Evolutionary conservation across 2,329 filamentous ascomycete species (phyloP), one percentile per base, ranked within the genome.

Genomic region (Amylocarpus encephaloides): DNA sequence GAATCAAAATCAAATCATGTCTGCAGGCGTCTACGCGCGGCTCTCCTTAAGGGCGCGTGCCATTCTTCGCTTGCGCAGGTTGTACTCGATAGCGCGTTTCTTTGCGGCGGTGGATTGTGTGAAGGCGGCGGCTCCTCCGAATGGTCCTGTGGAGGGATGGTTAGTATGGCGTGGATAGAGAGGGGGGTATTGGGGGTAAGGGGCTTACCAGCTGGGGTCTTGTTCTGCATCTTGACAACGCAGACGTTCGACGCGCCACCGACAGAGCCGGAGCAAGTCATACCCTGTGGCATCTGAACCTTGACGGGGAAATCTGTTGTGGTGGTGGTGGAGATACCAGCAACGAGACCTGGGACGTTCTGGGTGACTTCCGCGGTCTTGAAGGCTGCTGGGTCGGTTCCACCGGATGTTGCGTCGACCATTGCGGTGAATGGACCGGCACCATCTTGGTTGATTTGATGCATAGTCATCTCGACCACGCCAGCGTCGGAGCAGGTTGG

Each of bases 371-470:
- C 18, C 13, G 82, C 82, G 3, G 62, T 67, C 67, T 82, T 63
- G 74, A 86, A 86, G 29, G 82, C 82, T 38, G 67, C 61, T 22
- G 74, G 64, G 59, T 84, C 78, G 3, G 75, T 79, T 48, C 82
- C 83, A 33, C 79, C 81, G 2, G 80, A 85, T 22, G 80, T 83
- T 34, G 71, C 68, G 61, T 86, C 82, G 44, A 86, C 71, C 40
- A 72, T 71, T 9, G 82, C 82, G 30, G 71, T 75, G 43, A 86
- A 69, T 1, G 81, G 81, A 2, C 82, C 83, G 0, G 82, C 83
- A 16, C 82, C 82, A 59, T 86, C 82, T 66, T 85, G 82, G 74
- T 86, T 86, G 70, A 86, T 78, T 70, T 86, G 79, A 66, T 82
- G 80, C 70, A 79, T 85, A 52, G 76, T 80, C 75, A 86, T 76